Conservation (phyloP, 176 grass and related monocot genomes). For the Triticum turgidum region DNA sequence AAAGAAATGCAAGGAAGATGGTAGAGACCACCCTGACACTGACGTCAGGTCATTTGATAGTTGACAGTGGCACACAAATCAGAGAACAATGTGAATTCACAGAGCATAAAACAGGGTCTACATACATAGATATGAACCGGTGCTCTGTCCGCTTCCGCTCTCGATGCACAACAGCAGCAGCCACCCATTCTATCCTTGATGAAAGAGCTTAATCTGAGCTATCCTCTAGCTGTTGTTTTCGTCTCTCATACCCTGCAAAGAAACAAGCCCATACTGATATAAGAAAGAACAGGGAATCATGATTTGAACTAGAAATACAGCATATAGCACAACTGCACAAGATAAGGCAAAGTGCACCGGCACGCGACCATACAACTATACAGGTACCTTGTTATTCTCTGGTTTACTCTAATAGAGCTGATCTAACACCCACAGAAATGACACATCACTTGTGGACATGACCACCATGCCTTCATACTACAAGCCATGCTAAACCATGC, state of each 20-base stretch:
- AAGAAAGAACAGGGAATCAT: conserved; percentile 16
- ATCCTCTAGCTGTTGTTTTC: conserved; percentile 39
- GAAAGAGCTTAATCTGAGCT: conserved; percentile 23
- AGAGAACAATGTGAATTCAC: neutral
- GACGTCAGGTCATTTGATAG: neutral
- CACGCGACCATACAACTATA: neutral
- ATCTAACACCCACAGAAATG: neutral
- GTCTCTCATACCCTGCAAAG: conserved; percentile 47
- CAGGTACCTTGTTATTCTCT: neutral
- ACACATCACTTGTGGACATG: neutral
- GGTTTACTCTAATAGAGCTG: neutral
- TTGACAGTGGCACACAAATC: neutral
- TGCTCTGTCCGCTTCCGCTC: conserved; percentile 54
- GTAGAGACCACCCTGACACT: neutral
- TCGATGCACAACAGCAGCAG: conserved; percentile 74
- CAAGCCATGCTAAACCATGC: neutral
- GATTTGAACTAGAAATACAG: neutral
- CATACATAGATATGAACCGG: conserved; percentile 73
- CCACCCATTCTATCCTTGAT: conserved; percentile 71
- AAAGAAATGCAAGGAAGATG: neutral
- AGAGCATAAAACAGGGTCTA: conserved; percentile 12
- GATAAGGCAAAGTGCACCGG: neutral
- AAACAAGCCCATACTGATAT: neutral
- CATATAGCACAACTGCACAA: neutral
- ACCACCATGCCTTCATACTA: neutral